These are phyloP conservation scores for Abortiporus biennis DNA, from an alignment of 1,284 basidiomycete genomes.

Conservation along the genomic window DNA sequence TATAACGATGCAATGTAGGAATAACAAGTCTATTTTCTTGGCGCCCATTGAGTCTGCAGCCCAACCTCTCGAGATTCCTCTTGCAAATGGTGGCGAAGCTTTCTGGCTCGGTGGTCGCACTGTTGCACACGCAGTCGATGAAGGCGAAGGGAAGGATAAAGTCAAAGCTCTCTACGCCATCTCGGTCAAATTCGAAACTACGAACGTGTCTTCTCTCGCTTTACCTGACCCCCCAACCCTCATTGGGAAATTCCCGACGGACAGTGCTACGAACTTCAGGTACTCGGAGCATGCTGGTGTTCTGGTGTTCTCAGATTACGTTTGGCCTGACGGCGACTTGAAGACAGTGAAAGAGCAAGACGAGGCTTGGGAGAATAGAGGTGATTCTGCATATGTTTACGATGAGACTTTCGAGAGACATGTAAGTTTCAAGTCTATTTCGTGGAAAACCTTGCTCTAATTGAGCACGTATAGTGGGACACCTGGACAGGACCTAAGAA, in stretches of 20 bases:
- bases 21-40: constrained; percentile 61
- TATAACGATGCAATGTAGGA: constrained; percentile 34
- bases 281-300: constrained; percentile 45
- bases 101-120: constrained; percentile 73
- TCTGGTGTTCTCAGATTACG: constrained; percentile 74
- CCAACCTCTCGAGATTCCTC: constrained; percentile 43
- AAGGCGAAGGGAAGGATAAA: constrained; percentile 38
- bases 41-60: constrained; percentile 46
- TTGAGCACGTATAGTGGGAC: constrained; percentile 65
- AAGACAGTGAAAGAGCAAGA: constrained; percentile 62
- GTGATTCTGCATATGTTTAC: constrained; percentile 72
- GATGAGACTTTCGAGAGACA: constrained; percentile 70
- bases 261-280: constrained; percentile 62
- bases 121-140: constrained; percentile 60
- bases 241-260: constrained; percentile 53
- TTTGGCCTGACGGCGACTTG: constrained; percentile 70
- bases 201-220: constrained; percentile 6
- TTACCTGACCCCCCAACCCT: constrained; percentile 27
- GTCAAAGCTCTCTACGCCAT: constrained; percentile 54
- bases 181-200: constrained; percentile 37
- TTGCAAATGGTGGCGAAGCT: constrained; percentile 59
- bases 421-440: not conserved
- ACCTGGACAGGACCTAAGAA: constrained; percentile 76
- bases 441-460: not conserved
- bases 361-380: constrained; percentile 64